Evolutionary conservation across 306 rosid species (phyloP), one percentile per base, ranked within the genome.

Genomic region (Cicer pinnatifidum): DNA sequence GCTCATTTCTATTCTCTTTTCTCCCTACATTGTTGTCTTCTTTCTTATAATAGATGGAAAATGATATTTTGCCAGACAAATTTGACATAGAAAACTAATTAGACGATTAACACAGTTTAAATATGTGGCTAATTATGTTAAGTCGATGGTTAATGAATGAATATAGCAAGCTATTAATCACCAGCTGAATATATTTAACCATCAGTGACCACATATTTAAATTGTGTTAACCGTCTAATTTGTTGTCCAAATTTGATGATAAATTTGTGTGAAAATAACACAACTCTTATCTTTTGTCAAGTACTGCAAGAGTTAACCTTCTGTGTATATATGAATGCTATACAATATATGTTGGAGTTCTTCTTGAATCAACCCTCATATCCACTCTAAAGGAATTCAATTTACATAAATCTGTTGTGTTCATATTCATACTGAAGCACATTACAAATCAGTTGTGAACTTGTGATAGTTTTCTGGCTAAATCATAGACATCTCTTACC

Each of bases 1-100:
- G 8, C 67, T 45, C 33, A 39, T 58, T 39, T 77, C 50, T 40
- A 51, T 67, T 6, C 13, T 9, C 38, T 47, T 72, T 57, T 67
- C 41, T 57, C 11, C n/a, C 17, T 33, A 10, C 37, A 54, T 45
- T 67, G 11, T 47, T 52, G 28, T 51, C 67, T 78, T 72, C 6
- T 16, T 54, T 85, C 58, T 37, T 3, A 28, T 28, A 40, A 40
- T 53, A 5, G 4, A 37, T 44, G 48, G 9, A 28, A 28, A 28
- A 28, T 28, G 4, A 28, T 28, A 28, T 28, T 28, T 28, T 28
- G 33, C 3, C 33, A 0, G 33, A 28, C 33, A 28, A 28, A 28
- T 23, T 2, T 1, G 33, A 23, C 4, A 23, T 23, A 2, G 33
- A 23, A 23, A 23, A 23, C 33, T 1, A 23, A 20, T 20, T 20